Evolutionary conservation across 1,284 basidiomycete species (phyloP).

Genomic region (Rhizoctonia solani): DNA sequence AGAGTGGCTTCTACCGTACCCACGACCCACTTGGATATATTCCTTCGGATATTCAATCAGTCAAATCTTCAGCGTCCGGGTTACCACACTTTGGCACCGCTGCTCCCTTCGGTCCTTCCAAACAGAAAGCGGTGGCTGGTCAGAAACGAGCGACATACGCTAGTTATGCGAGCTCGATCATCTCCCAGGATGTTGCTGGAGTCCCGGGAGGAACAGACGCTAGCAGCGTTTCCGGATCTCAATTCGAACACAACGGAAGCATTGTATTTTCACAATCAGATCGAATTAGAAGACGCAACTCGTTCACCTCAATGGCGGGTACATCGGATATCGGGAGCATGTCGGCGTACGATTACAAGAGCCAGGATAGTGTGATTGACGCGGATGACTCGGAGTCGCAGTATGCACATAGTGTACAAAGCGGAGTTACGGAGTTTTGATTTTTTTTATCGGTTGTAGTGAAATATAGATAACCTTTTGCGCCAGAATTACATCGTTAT

Average conservation of each 20-base stretch:
- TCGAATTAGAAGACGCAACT: conserved; percentile 64
- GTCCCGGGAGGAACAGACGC: conserved; percentile 60
- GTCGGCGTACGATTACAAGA: conserved; percentile 83
- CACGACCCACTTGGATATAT: conserved; percentile 95
- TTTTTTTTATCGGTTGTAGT: no score
- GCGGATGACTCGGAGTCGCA: conserved; percentile 83
- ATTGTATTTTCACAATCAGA: conserved; percentile 85
- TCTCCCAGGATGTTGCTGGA: conserved; percentile 79
- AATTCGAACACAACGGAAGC: conserved; percentile 48
- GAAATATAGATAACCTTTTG: no score
- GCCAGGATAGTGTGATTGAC: conserved; percentile 75
- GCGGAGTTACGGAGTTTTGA: conserved; percentile 79
- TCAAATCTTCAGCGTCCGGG: conserved; percentile 91
- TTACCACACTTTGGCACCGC: conserved; percentile 79
- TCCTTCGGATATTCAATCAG: conserved; percentile 90
- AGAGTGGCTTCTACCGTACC: conserved; percentile 91
- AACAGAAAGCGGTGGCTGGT: conserved; percentile 61
- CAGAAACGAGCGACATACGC: conserved; percentile 76
- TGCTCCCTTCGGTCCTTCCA: conserved; percentile 63
- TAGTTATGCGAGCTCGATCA: conserved; percentile 87
- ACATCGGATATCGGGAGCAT: conserved; percentile 72
- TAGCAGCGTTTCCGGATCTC: conserved; percentile 62
- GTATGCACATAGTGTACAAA: conserved; percentile 61
- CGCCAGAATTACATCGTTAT: no score
- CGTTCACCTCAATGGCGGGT: conserved; percentile 76